Evolutionary conservation across 768 basidiomycete species (phyloP).

Genomic region (Crassisporium funariophilum): DNA sequence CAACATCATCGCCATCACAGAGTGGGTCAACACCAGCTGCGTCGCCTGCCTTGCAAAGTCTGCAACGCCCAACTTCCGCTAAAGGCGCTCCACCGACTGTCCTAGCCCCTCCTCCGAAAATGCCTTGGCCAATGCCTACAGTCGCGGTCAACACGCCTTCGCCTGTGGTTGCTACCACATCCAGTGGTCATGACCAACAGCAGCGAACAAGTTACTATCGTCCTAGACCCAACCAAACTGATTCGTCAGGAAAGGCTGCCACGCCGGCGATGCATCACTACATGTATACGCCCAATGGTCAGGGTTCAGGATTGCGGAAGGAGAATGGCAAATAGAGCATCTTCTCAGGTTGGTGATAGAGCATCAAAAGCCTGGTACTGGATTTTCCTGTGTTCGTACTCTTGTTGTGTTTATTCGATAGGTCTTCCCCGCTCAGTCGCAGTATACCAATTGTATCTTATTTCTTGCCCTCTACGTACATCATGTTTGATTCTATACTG

Average conservation of each 20-base stretch:
- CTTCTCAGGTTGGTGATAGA: slow-evolving; percentile 8
- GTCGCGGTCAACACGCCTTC: slow-evolving; percentile 62
- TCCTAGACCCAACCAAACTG: slow-evolving; percentile 24
- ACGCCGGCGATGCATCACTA: slow-evolving; percentile 22
- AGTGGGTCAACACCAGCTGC: slow-evolving; percentile 48
- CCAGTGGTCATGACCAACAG: slow-evolving; percentile 41
- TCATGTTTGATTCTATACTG: neutral
- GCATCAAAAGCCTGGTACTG: slow-evolving; percentile 4
- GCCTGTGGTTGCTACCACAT: slow-evolving; percentile 49
- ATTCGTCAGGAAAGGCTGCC: slow-evolving; percentile 12
- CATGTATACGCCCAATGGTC: slow-evolving; percentile 26
- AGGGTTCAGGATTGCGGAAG: slow-evolving; percentile 17
- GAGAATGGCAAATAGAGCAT: slow-evolving; percentile 28
- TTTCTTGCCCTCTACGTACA: no score
- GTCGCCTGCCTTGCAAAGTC: slow-evolving; percentile 53
- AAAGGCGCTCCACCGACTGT: slow-evolving; percentile 26
- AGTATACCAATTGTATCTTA: no score
- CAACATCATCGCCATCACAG: slow-evolving; percentile 23
- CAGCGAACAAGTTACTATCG: slow-evolving; percentile 59
- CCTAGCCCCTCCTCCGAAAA: slow-evolving; percentile 26
- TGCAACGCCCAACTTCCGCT: slow-evolving; percentile 41
- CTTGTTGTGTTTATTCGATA: no score
- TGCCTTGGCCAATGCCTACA: slow-evolving; percentile 77
- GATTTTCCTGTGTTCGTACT: slow-evolving; percentile 3
- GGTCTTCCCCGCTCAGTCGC: no score